phyloP scores from a whole-genome alignment of 2,329 filamentous ascomycete genomes.

The Cladosporium sp. region DNA sequence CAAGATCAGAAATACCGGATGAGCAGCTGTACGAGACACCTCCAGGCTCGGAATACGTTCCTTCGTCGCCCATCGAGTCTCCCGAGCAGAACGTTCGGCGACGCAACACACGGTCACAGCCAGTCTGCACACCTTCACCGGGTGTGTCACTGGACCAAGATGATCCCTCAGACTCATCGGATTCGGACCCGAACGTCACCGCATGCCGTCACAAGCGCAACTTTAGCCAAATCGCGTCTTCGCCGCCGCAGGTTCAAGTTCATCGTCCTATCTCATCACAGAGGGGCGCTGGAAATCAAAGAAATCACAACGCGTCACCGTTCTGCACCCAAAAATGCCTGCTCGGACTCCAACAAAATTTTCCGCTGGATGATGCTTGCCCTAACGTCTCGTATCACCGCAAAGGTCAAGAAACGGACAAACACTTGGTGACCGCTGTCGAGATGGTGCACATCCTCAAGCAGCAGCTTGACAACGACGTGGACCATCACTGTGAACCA shows the following conservation, averaged over 20 bases:
- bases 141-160: background rate
- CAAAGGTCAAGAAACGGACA: slow-evolving; percentile 1
- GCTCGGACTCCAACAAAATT: background rate
- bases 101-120: slow-evolving; percentile 3
- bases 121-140: background rate
- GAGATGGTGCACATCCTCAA: slow-evolving; percentile 23
- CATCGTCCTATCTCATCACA: background rate
- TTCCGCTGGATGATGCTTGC: slow-evolving; percentile 3
- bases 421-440: slow-evolving; percentile 1
- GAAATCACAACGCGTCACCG: background rate
- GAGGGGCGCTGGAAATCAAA: background rate
- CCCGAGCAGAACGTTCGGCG: background rate
- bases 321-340: slow-evolving; percentile 12
- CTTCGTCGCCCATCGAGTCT: background rate
- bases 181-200: background rate
- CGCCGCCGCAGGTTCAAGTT: background rate
- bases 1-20: slow-evolving; percentile 9
- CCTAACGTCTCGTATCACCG: slow-evolving; percentile 7
- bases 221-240: slow-evolving; percentile 6
- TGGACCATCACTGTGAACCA: slow-evolving; percentile 28
- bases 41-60: background rate
- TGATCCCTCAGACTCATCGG: slow-evolving; percentile 1
- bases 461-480: slow-evolving; percentile 26
- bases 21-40: slow-evolving; percentile 9
- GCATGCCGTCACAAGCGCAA: slow-evolving; percentile 5